These are phyloP conservation scores for Leucocoprinus leucothites DNA, from an alignment of 768 basidiomycete species.

Conservation along the genomic window DNA sequence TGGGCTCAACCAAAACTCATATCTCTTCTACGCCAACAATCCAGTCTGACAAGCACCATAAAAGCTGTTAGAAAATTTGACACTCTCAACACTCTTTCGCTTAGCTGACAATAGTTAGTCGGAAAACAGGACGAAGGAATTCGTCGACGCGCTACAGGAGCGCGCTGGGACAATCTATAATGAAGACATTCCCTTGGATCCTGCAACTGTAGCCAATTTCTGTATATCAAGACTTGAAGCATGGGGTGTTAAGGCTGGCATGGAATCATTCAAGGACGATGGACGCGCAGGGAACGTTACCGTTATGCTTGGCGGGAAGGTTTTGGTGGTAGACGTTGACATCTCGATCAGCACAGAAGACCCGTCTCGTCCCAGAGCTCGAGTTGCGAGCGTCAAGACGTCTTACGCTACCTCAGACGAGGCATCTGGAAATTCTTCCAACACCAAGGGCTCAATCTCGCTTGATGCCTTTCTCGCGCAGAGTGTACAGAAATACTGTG, in stretches of 20 bases:
- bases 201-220: conserved; percentile 46
- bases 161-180: conserved; percentile 51
- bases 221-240: conserved; percentile 54
- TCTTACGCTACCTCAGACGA: conserved; percentile 61
- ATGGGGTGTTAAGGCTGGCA: conserved; percentile 63
- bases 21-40: conserved; percentile 65
- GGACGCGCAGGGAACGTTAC: conserved; percentile 46
- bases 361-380: conserved; percentile 33
- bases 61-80: conserved; percentile 41
- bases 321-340: conserved; percentile 77
- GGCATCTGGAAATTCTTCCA: conserved; percentile 32
- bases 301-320: conserved; percentile 71
- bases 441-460: conserved; percentile 47
- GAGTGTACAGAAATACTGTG: conserved; percentile 54
- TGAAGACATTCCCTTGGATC: conserved; percentile 59
- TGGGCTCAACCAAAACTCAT: conserved; percentile 65
- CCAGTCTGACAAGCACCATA: conserved; percentile 48
- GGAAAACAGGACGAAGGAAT: conserved; percentile 49
- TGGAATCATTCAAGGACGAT: conserved; percentile 74
- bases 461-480: conserved; percentile 62
- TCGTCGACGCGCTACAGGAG: conserved; percentile 43
- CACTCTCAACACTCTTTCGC: conserved; percentile 9
- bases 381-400: conserved; percentile 61
- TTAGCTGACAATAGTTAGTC: conserved; percentile 36
- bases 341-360: conserved; percentile 45